A percentile compares a stretch with the other conserved stretches of the same genome.
phyloP scores from a whole-genome alignment of 73 alveolate genomes.

The Durusdinium trenchii region DNA sequence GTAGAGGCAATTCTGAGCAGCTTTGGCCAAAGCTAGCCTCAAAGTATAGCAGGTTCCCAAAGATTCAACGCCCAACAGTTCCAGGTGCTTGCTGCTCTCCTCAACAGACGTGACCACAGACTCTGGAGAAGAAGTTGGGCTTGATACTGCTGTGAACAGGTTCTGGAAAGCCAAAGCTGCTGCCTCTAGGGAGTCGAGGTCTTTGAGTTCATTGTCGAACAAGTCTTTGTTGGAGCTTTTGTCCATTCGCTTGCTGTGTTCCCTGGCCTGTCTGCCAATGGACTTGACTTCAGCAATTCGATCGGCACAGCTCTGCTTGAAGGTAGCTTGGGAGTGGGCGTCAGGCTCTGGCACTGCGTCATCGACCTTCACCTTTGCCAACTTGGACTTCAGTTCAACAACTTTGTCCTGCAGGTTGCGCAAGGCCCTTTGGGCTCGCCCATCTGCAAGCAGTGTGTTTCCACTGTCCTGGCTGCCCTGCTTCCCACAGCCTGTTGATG shows the following conservation, averaged over 20 bases:
- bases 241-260: not conserved
- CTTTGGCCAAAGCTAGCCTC: no score
- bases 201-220: not conserved
- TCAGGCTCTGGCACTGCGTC: not conserved
- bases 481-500: not conserved
- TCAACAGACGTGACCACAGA: no score
- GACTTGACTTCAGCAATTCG: not conserved
- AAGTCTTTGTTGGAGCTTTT: slow-evolving; percentile 39
- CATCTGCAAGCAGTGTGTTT: not conserved
- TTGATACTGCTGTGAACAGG: no score
- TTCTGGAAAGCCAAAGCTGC: no score
- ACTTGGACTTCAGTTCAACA: not conserved
- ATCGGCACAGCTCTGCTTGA: not conserved
- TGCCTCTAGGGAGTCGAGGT: no score
- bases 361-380: not conserved
- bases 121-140: no score
- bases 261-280: not conserved
- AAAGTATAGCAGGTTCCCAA: no score
- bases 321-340: not conserved
- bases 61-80: no score
- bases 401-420: not conserved
- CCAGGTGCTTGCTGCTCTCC: no score
- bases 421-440: slow-evolving; percentile 52
- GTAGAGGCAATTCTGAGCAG: no score
- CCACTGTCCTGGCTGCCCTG: not conserved